Evolutionary conservation across 2,329 filamentous ascomycete species (phyloP).

Genomic region (Spiromastix sp.): DNA sequence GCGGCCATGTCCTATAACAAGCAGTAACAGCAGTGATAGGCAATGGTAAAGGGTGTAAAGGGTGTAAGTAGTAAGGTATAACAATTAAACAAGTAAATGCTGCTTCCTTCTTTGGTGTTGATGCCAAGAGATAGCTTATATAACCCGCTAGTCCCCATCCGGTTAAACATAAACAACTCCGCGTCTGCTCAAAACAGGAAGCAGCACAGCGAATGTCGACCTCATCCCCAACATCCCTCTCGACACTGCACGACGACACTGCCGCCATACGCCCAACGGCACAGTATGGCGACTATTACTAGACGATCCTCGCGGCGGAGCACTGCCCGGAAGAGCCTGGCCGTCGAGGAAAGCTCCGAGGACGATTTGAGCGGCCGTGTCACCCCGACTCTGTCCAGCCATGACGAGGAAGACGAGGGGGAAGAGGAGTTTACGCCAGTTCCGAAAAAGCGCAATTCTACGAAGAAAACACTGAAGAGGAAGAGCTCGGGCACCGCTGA

Average conservation of each 20-base stretch:
- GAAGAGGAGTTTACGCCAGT: conserved; percentile 76
- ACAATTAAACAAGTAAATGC: too few species aligned
- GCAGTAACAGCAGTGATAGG: background rate
- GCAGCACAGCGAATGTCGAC: conserved; percentile 6
- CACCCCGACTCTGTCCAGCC: conserved; percentile 31
- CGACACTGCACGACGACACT: too few species aligned
- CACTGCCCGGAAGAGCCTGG: conserved; percentile 56
- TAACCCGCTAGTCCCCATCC: conserved; percentile 6
- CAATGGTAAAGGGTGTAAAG: too few species aligned
- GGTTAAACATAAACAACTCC: conserved; percentile 14
- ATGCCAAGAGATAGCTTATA: conserved; percentile 7
- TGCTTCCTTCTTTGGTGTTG: background rate
- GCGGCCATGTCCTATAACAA: conserved; percentile 22
- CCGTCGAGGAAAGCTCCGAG: conserved; percentile 70
- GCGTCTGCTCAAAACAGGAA: conserved; percentile 4
- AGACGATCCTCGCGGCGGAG: conserved; percentile 49
- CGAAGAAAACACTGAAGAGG: conserved; percentile 43
- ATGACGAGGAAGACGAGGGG: conserved; percentile 46
- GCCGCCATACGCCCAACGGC: too few species aligned
- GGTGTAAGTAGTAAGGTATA: too few species aligned
- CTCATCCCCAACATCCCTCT: conserved; percentile 2
- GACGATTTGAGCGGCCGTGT: conserved; percentile 48
- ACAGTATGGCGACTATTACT: too few species aligned
- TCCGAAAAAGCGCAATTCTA: conserved; percentile 46
- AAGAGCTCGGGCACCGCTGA: conserved; percentile 41